Conservation (phyloP, 495 filamentous ascomycete genomes). For the Viridothelium virens region DNA sequence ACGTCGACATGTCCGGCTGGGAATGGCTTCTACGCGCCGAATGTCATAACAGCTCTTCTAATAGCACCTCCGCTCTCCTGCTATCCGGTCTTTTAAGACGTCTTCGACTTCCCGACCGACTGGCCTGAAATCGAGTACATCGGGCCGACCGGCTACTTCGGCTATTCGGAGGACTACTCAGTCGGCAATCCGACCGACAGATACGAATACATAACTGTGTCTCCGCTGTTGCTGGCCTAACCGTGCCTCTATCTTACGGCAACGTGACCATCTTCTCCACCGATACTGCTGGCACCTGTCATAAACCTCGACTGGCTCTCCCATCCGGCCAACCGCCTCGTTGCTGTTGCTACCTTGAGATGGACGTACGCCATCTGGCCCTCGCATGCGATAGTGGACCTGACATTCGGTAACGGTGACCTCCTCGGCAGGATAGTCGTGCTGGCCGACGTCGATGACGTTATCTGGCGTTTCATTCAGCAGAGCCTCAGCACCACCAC, state of each 20-base stretch:
- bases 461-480: slow-evolving; percentile 43
- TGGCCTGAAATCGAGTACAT: slow-evolving; percentile 55
- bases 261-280: slow-evolving; percentile 44
- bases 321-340: slow-evolving; percentile 43
- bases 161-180: slow-evolving; percentile 17
- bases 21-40: slow-evolving; percentile 23
- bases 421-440: slow-evolving; percentile 42
- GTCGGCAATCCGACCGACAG: slow-evolving; percentile 18
- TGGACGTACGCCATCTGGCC: slow-evolving; percentile 40
- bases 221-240: slow-evolving; percentile 36
- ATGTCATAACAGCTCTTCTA: slow-evolving; percentile 17
- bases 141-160: slow-evolving; percentile 24
- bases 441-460: slow-evolving; percentile 46
- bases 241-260: slow-evolving; percentile 45
- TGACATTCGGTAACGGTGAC: slow-evolving; percentile 39
- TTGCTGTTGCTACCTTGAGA: slow-evolving; percentile 46
- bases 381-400: slow-evolving; percentile 34
- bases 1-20: slow-evolving; percentile 18
- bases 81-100: slow-evolving; percentile 17
- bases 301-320: slow-evolving; percentile 50
- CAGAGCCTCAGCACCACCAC: slow-evolving; percentile 37
- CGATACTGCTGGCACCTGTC: slow-evolving; percentile 39
- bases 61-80: slow-evolving; percentile 17
- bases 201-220: slow-evolving; percentile 22
- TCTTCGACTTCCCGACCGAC: slow-evolving; percentile 43